A percentile compares a stretch with the other conserved stretches of the same genome.
These are phyloP conservation scores for Agrocybe praecox DNA, from an alignment of 768 basidiomycete species.

Conservation along the genomic window DNA sequence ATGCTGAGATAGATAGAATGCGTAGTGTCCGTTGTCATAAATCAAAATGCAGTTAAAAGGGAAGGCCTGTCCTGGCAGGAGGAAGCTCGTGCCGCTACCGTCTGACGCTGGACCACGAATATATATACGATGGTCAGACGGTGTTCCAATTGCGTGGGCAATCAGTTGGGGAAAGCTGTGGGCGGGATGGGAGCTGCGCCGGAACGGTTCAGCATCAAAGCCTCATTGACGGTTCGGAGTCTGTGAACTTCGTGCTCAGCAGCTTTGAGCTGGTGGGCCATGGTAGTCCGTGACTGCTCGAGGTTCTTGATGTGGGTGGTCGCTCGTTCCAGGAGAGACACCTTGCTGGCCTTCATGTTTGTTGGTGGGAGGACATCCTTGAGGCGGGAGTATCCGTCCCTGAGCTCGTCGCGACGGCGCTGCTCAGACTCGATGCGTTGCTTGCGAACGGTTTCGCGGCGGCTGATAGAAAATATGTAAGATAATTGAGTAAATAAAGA, in stretches of 20 bases:
- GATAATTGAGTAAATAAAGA: not conserved
- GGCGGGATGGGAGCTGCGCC: slow-evolving; percentile 56
- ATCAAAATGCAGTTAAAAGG: slow-evolving; percentile 40
- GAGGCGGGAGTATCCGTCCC: slow-evolving; percentile 89
- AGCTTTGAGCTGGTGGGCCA: slow-evolving; percentile 75
- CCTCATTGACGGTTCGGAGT: slow-evolving; percentile 86
- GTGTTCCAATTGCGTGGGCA: slow-evolving; percentile 33
- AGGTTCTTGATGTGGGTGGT: slow-evolving; percentile 87
- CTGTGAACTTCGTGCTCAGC: slow-evolving; percentile 82
- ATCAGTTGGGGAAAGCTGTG: slow-evolving; percentile 42
- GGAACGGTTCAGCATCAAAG: slow-evolving; percentile 75
- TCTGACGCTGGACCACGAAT: slow-evolving; percentile 29
- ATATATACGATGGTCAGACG: slow-evolving; percentile 29
- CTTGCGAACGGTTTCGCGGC: slow-evolving; percentile 88
- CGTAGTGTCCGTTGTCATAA: slow-evolving; percentile 54
- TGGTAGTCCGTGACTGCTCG: slow-evolving; percentile 73
- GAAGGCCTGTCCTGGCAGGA: slow-evolving; percentile 56
- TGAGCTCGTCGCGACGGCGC: slow-evolving; percentile 88
- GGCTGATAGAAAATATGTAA: slow-evolving; percentile 33
- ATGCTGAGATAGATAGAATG: slow-evolving; percentile 40
- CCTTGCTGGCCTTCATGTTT: slow-evolving; percentile 94
- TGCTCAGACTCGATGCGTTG: slow-evolving; percentile 96
- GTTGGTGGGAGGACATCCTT: slow-evolving; percentile 88
- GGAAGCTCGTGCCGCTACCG: slow-evolving; percentile 44
- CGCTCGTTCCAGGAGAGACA: slow-evolving; percentile 86